phyloP scores from a whole-genome alignment of 2,329 filamentous ascomycete species.

The Corinectria fuckeliana region DNA sequence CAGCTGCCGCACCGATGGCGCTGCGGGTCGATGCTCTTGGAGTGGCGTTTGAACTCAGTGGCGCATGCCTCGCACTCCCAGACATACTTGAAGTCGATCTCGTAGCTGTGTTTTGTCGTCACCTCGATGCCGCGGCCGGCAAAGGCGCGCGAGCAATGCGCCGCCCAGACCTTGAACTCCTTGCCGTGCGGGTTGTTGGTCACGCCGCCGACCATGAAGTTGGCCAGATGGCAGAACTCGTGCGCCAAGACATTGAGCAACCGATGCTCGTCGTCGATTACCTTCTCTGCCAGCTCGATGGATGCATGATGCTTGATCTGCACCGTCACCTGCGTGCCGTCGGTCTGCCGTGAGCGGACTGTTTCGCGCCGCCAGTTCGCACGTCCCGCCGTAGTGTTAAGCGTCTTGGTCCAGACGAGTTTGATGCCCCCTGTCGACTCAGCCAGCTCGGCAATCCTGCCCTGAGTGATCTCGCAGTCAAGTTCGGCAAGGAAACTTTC shows the following conservation, averaged over 20 bases:
- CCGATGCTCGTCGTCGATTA: conserved; percentile 78
- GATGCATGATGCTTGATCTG: conserved; percentile 67
- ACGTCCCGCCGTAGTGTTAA: conserved; percentile 79
- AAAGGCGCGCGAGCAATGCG: conserved; percentile 62
- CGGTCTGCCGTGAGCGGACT: conserved; percentile 43
- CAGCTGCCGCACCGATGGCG: conserved; percentile 81
- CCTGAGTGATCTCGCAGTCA: conserved; percentile 68
- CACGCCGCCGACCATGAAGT: conserved; percentile 83
- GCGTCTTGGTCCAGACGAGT: conserved; percentile 77
- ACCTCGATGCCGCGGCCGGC: conserved; percentile 71
- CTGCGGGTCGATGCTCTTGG: conserved; percentile 78
- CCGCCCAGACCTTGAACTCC: conserved; percentile 81
- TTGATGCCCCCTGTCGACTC: conserved; percentile 72
- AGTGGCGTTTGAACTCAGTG: conserved; percentile 81
- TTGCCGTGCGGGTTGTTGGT: conserved; percentile 80
- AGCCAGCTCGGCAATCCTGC: conserved; percentile 64
- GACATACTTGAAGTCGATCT: conserved; percentile 90
- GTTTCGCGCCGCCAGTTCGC: conserved; percentile 74
- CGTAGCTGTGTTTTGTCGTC: conserved; percentile 88
- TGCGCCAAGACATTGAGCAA: conserved; percentile 93
- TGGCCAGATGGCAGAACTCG: conserved; percentile 93
- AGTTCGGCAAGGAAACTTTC: conserved; percentile 70
- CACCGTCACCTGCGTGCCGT: conserved; percentile 35
- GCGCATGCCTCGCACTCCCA: conserved; percentile 79
- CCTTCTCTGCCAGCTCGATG: conserved; percentile 89